Conservation (phyloP, 176 grass and related monocot genomes). For the Melocanna baccifera region DNA sequence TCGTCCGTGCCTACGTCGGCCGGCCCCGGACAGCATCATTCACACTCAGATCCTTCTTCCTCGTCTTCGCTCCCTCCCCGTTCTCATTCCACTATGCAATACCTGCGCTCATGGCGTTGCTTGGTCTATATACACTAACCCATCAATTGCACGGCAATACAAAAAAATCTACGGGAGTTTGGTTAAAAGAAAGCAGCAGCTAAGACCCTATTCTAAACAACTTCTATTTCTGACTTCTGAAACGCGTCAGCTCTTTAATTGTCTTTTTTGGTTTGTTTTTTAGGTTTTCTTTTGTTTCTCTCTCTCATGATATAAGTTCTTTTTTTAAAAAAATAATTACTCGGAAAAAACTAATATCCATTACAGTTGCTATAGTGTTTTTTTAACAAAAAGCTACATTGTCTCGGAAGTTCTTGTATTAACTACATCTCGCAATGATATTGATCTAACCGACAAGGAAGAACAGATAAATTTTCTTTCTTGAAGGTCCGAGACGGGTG, state of each 20-base stretch:
- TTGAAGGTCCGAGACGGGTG: background rate
- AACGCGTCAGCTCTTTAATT: too few relatives aligned
- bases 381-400: too few relatives aligned
- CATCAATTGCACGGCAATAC: background rate
- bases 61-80: background rate
- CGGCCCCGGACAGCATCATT: background rate
- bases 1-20: background rate
- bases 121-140: background rate
- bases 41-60: background rate
- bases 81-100: background rate
- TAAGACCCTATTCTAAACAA: too few relatives aligned
- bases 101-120: background rate
- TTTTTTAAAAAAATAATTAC: too few relatives aligned
- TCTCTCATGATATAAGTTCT: too few relatives aligned
- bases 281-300: too few relatives aligned
- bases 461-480: background rate
- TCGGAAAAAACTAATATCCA: too few relatives aligned
- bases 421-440: background rate
- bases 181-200: background rate
- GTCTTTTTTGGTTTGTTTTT: too few relatives aligned
- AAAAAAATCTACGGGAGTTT: background rate
- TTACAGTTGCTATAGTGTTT: too few relatives aligned
- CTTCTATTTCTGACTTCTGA: too few relatives aligned
- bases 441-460: too few relatives aligned
- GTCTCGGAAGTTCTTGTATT: background rate